Evolutionary conservation across 2,329 filamentous ascomycete genomes (phyloP), one percentile per base, ranked within the genome.

Genomic region (Paecilomyces formosus): DNA sequence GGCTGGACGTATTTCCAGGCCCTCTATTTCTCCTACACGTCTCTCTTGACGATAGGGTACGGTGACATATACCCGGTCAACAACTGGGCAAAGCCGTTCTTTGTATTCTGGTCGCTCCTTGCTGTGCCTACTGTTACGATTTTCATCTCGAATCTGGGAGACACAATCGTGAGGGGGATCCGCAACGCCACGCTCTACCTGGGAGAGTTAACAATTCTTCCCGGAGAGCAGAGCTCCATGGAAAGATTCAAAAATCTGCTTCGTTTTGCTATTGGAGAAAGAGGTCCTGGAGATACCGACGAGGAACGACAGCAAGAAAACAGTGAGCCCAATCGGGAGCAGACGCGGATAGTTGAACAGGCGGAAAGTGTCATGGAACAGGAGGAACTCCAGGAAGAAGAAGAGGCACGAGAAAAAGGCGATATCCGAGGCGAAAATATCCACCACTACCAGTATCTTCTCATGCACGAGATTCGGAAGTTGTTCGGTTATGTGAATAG

Each of bases 111-210:
- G 74, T 74, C 72, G 11, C 61, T 76, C 11, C 66, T 76, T 13
- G 73, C 74, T 18, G 66, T 76, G 2, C 74, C 74, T 13, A 70
- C 72, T 2, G 69, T 74, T 52, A 76, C 74, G 0, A 71, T 76
- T 13, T 66, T 76, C n/a, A 72, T 76, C 22, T 72, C 72, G 8
- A 72, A 70, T 49, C 70, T 76, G 39, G 71, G 72, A 9, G 72
- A 74, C 55, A 75, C 72, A 0, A 60, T 76, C 9, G 79, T 85
- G 60, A 81, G 81, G 60, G 71, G 72, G 8, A 78, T 85, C 68
- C 78, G 79, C 22, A 80, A 85, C 54, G 58, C 79, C n/a, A 83
- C 81, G 0, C 78, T 82, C n/a, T 83, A 78, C 74, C 60, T 83
- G 3, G 82, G 81, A 12, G 78, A 80, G 30, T 62, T 84, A 24